phyloP scores from a whole-genome alignment of 805 yeast species.

The Clavispora fructus region DNA sequence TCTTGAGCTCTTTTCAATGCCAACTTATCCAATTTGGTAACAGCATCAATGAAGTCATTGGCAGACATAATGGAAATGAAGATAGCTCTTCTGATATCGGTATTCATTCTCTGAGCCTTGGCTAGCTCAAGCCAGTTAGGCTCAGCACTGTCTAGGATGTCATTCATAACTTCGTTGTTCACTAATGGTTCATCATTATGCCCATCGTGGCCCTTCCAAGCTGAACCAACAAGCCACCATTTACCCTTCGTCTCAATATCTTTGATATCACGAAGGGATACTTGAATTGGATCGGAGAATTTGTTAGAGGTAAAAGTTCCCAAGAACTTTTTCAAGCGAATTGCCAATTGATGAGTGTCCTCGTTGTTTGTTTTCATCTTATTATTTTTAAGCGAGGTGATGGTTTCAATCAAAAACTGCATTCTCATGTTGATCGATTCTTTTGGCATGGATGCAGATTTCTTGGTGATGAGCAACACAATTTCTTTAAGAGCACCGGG shows the following conservation, averaged over 20 bases:
- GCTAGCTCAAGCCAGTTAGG: conserved; percentile 92
- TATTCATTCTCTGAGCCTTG: conserved; percentile 83
- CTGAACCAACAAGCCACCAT: conserved; percentile 99
- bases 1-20: conserved; percentile 74
- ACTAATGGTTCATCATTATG: conserved; percentile 18
- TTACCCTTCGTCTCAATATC: conserved; percentile 78
- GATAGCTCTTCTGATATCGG: conserved; percentile 90
- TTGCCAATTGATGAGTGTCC: conserved; percentile 43
- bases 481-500: conserved; percentile 81
- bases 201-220: conserved; percentile 74
- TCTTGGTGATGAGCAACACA: conserved; percentile 48
- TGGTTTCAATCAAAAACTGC: conserved; percentile 77
- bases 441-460: conserved; percentile 33
- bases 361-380: conserved; percentile 57
- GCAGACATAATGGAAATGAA: conserved; percentile 95
- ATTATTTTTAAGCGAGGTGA: conserved; percentile 82
- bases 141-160: conserved; percentile 60
- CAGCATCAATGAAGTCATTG: conserved; percentile 84
- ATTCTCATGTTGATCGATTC: conserved; percentile 53
- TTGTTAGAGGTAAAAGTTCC: conserved; percentile 46
- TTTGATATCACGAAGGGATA: conserved; percentile 74
- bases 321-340: conserved; percentile 58
- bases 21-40: conserved; percentile 73
- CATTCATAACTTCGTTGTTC: conserved; percentile 47
- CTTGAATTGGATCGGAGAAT: conserved; percentile 73